phyloP scores from a whole-genome alignment of 1,284 basidiomycete genomes.

The Ceratobasidium sp. region DNA sequence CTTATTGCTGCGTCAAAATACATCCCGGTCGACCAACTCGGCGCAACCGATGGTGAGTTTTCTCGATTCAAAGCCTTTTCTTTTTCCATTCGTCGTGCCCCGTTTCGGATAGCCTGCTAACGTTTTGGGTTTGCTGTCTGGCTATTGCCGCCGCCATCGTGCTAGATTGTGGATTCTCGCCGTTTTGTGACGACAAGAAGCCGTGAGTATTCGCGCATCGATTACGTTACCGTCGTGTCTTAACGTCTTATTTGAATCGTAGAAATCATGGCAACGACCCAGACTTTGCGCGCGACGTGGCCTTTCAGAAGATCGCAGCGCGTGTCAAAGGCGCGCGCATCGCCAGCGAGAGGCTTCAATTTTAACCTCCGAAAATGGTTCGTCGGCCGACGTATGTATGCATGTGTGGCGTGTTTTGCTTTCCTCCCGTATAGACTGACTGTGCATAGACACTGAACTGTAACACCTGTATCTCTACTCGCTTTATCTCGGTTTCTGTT shows the following conservation, averaged over 20 bases:
- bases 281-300: conserved; percentile 48
- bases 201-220: conserved; percentile 8
- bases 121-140: no score
- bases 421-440: no score
- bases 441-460: no score
- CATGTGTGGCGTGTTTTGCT: no score
- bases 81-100: background rate
- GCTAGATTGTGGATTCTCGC: conserved; percentile 49
- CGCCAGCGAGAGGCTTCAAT: conserved; percentile 46
- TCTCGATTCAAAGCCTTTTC: background rate
- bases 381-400: no score
- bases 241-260: background rate
- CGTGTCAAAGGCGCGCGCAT: conserved; percentile 47
- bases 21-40: conserved; percentile 48
- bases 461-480: no score
- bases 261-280: conserved; percentile 44
- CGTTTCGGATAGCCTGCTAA: no score
- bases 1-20: conserved; percentile 47
- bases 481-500: no score
- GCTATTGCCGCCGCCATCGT: no score
- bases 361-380: no score
- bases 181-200: conserved; percentile 48
- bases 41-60: conserved; percentile 47
- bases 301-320: conserved; percentile 48
- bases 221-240: no score